Conservation (phyloP, 257 asterid species). For the Gardenia jasminoides region DNA sequence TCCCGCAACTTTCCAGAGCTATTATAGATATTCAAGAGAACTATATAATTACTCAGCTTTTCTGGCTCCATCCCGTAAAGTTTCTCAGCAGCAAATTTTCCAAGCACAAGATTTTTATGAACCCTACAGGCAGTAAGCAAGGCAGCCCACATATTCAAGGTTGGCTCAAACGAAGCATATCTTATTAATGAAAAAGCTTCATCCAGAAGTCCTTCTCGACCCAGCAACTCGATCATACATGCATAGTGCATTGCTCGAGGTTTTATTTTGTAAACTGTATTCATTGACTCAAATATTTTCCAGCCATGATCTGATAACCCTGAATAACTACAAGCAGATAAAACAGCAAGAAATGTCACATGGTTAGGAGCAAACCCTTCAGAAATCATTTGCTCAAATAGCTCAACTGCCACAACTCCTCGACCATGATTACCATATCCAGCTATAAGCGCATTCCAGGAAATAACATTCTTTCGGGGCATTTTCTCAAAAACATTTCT, state of each 20-base stretch:
- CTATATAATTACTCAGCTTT: constrained; percentile 70
- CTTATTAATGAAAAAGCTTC: constrained; percentile 73
- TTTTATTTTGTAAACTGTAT: constrained; percentile 58
- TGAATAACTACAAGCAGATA: constrained; percentile 77
- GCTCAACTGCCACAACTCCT: constrained; percentile 67
- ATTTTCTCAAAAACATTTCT: constrained; percentile 62
- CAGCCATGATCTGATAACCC: constrained; percentile 70
- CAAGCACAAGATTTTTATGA: constrained; percentile 74
- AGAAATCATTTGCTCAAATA: constrained; percentile 63
- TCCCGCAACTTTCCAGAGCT: constrained; percentile 58
- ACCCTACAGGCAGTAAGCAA: constrained; percentile 86
- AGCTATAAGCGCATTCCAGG: constrained; percentile 82
- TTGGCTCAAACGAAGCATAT: constrained; percentile 65
- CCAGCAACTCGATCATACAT: constrained; percentile 79
- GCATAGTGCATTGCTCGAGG: constrained; percentile 87
- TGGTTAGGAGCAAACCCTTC: constrained; percentile 73
- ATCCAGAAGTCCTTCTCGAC: constrained; percentile 74
- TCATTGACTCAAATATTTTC: constrained; percentile 75
- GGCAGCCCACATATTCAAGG: constrained; percentile 88
- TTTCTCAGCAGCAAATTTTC: constrained; percentile 83
- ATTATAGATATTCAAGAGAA: constrained; percentile 70
- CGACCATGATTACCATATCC: constrained; percentile 80
- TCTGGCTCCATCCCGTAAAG: constrained; percentile 82
- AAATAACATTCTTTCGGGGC: constrained; percentile 63
- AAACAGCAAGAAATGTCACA: constrained; percentile 74